A percentile compares a stretch with the other conserved stretches of the same genome.
Conservation (phyloP, 2,329 filamentous ascomycete species). For the Stagonosporopsis cucurbitacearum region DNA sequence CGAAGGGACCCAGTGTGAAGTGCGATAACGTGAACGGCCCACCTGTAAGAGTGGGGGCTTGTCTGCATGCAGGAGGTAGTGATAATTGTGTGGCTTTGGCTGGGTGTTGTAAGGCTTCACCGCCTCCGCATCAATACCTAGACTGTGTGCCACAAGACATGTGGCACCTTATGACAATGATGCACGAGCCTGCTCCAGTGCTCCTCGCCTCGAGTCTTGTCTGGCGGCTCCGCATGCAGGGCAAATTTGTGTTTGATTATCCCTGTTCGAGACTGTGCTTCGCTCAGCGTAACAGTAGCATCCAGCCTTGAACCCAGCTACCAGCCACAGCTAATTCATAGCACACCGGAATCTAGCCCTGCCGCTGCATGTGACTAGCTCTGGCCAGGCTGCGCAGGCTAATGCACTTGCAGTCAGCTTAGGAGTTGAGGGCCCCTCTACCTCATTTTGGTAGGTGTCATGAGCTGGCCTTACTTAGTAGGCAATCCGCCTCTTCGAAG, state of each 20-base stretch:
- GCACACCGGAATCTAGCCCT: conserved; percentile 3
- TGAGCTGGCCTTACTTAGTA: conserved; percentile 5
- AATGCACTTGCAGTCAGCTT: conserved; percentile 3
- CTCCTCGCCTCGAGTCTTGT: conserved; percentile 5
- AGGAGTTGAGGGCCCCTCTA: neutral
- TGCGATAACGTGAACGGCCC: neutral
- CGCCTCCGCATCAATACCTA: conserved; percentile 1
- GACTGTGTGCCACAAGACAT: neutral
- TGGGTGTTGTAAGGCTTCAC: conserved; percentile 8
- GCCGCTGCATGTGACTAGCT: conserved; percentile 3
- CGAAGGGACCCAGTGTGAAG: neutral
- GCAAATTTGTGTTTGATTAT: neutral
- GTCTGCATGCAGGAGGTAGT: neutral
- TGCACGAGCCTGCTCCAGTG: conserved; percentile 2
- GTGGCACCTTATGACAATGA: neutral
- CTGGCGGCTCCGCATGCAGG: neutral
- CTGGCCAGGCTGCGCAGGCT: neutral
- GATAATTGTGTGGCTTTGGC: conserved; percentile 6
- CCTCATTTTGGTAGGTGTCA: conserved; percentile 5
- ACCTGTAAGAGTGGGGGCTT: neutral
- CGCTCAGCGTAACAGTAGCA: conserved; percentile 1
- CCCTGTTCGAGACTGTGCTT: neutral
- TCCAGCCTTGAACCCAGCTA: conserved; percentile 6
- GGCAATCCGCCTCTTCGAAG: conserved; percentile 2
- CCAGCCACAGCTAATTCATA: conserved; percentile 5